These are phyloP conservation scores for Fusarium graminum DNA, from an alignment of 2,329 filamentous ascomycete species.

Conservation along the genomic window DNA sequence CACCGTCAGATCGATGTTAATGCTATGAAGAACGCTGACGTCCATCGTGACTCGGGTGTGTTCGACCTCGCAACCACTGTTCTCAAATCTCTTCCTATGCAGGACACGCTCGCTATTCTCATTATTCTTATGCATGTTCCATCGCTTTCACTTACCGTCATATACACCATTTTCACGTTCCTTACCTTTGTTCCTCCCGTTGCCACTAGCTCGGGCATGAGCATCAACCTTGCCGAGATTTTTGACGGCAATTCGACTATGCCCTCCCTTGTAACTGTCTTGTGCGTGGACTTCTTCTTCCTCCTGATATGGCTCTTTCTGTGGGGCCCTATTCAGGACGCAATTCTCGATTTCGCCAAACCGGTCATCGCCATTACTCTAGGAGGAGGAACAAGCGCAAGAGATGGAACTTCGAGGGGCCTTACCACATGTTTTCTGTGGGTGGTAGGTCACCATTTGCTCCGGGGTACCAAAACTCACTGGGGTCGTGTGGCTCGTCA, in stretches of 20 bases:
- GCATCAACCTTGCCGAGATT: slow-evolving; percentile 88
- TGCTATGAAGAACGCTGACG: slow-evolving; percentile 74
- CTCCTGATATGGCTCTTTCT: slow-evolving; percentile 88
- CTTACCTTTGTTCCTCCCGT: slow-evolving; percentile 91
- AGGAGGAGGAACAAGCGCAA: slow-evolving; percentile 81
- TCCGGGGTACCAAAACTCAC: slow-evolving; percentile 63
- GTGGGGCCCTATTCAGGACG: slow-evolving; percentile 87
- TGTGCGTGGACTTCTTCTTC: slow-evolving; percentile 86
- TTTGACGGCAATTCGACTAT: slow-evolving; percentile 89
- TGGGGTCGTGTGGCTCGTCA: slow-evolving; percentile 62
- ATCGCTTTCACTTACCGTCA: slow-evolving; percentile 85
- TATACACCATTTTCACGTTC: slow-evolving; percentile 92
- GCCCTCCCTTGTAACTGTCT: slow-evolving; percentile 85
- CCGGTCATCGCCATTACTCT: slow-evolving; percentile 93
- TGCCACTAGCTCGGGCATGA: slow-evolving; percentile 81
- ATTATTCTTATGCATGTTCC: slow-evolving; percentile 95
- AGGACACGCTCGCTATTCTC: slow-evolving; percentile 95
- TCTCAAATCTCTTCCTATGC: slow-evolving; percentile 87
- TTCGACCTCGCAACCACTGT: slow-evolving; percentile 87
- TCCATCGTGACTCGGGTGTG: slow-evolving; percentile 78
- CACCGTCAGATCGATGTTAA: slow-evolving; percentile 79
- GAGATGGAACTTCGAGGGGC: slow-evolving; percentile 77
- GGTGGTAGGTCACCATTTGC: slow-evolving; percentile 69
- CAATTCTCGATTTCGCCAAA: slow-evolving; percentile 90
- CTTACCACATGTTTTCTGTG: slow-evolving; percentile 78